phyloP scores from a whole-genome alignment of 1,284 basidiomycete genomes.

The Porodaedalea pini region DNA sequence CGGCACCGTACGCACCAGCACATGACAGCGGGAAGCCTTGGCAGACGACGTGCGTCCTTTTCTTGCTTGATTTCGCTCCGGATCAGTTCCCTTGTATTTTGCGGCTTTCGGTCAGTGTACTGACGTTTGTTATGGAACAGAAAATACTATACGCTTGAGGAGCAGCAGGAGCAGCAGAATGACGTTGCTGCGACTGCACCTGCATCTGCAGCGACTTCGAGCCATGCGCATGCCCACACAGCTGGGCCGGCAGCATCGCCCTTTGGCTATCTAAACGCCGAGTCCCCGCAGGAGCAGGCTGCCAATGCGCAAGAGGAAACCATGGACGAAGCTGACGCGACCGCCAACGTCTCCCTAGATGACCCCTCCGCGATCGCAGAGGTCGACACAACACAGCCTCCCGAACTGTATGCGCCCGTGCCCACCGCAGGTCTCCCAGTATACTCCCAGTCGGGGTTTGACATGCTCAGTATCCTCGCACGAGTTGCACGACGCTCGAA shows the following conservation, averaged over 20 bases:
- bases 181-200: neutral
- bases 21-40: neutral
- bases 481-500: slow-evolving; percentile 73
- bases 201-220: neutral
- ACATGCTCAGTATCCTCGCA: slow-evolving; percentile 79
- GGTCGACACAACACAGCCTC: neutral
- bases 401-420: neutral
- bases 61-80: no score
- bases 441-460: slow-evolving; percentile 89
- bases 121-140: slow-evolving; percentile 8
- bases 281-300: neutral
- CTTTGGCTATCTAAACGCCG: slow-evolving; percentile 3
- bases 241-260: slow-evolving; percentile 7
- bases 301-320: neutral
- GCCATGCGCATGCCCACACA: neutral
- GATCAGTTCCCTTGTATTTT: neutral
- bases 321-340: neutral
- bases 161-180: neutral
- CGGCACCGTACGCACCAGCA: slow-evolving; percentile 25
- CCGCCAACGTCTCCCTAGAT: neutral
- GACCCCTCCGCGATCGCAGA: neutral
- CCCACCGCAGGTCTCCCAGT: slow-evolving; percentile 38
- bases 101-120: neutral
- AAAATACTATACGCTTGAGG: slow-evolving; percentile 8
- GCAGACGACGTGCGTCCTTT: slow-evolving; percentile 11